These are phyloP conservation scores for Chenopodium berlandieri DNA, from an alignment of 148 eudicot genomes.

Conservation along the genomic window DNA sequence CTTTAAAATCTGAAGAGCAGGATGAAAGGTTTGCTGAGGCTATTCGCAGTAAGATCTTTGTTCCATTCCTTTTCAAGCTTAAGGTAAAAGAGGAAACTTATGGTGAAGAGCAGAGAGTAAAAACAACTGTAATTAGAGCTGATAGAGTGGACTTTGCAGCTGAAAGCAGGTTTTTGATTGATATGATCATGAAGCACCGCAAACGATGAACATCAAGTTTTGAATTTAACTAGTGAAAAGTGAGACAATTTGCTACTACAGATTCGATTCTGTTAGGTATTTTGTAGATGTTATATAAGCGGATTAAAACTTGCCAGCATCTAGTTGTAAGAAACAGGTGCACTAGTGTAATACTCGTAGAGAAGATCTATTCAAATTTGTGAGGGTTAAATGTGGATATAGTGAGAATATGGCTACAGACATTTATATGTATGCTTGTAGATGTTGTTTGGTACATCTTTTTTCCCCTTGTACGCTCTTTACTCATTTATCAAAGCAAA, in stretches of 20 bases:
- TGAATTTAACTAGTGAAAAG: background rate
- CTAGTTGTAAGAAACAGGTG: background rate
- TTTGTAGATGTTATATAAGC: background rate
- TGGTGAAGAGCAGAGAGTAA: constrained; percentile 94
- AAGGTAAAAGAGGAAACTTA: constrained; percentile 88
- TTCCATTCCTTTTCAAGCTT: constrained; percentile 55
- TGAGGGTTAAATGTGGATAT: background rate
- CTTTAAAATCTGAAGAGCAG: constrained; percentile 56
- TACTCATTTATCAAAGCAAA: background rate
- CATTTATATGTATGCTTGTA: background rate
- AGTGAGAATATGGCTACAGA: background rate
- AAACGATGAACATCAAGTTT: constrained; percentile 9
- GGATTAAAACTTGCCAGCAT: background rate
- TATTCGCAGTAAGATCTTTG: constrained; percentile 48
- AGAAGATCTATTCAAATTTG: background rate
- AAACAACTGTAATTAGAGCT: constrained; percentile 76
- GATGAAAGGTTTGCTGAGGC: constrained; percentile 60
- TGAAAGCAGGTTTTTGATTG: constrained; percentile 57
- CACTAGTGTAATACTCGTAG: background rate
- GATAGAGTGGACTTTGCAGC: constrained; percentile 64
- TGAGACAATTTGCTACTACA: background rate
- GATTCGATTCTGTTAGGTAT: background rate
- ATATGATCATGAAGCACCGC: constrained; percentile 39
- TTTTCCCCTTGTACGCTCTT: background rate
- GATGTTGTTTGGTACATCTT: background rate